Conservation (phyloP, 257 asterid genomes). For the Nicotiana knightiana region DNA sequence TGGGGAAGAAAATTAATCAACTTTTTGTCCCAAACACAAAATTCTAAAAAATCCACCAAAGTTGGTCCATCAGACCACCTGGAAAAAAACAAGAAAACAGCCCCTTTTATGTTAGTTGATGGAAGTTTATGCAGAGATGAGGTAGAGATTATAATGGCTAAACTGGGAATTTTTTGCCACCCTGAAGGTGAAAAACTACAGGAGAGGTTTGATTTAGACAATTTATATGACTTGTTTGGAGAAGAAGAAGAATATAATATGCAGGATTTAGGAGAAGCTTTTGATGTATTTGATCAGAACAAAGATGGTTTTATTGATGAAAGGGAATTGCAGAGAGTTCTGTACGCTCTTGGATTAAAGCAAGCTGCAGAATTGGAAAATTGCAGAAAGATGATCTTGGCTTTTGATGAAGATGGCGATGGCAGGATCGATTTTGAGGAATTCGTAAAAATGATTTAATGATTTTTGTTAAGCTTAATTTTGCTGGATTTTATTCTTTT, state of each 20-base stretch:
- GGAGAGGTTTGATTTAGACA: background rate
- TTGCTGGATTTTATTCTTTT: background rate
- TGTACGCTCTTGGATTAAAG: constrained; percentile 12
- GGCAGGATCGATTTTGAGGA: constrained; percentile 22
- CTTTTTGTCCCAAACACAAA: background rate
- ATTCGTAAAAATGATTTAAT: constrained; percentile 3
- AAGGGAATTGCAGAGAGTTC: constrained; percentile 11
- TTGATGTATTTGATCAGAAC: constrained; percentile 23
- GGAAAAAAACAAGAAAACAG: background rate
- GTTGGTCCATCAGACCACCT: background rate
- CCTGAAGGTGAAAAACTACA: constrained; percentile 6
- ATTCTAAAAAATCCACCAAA: background rate
- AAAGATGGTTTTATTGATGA: constrained; percentile 28
- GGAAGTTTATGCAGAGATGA: constrained; percentile 2
- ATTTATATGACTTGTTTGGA: constrained; percentile 9
- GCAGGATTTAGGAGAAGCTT: constrained; percentile 17
- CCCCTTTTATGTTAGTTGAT: background rate
- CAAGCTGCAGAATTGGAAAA: constrained; percentile 19
- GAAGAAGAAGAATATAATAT: background rate
- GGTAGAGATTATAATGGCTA: constrained; percentile 4
- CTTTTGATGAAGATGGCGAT: constrained; percentile 23
- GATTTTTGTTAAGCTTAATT: background rate
- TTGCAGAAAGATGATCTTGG: constrained; percentile 20
- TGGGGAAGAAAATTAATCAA: background rate
- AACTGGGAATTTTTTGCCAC: constrained; percentile 6